Evolutionary conservation across 495 filamentous ascomycete species (phyloP), one percentile per base, ranked within the genome.

Genomic region (Trichoderma erinaceum): DNA sequence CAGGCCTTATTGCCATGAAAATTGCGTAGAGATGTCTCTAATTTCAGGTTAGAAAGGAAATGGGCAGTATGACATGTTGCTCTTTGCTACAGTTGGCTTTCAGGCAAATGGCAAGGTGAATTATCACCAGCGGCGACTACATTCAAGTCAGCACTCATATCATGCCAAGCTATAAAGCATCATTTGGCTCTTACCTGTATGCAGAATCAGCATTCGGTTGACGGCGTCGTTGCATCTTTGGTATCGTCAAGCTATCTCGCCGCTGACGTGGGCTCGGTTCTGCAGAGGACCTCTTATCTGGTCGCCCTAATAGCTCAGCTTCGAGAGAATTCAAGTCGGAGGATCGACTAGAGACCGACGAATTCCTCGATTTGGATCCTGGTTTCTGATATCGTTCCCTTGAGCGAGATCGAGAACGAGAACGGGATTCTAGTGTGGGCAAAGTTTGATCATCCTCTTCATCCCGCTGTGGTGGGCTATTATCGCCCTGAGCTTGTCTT

Each of bases 261-360:
- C 56, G 56, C 18, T 61, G 56, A 18, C n/a, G 56, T 3, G 29
- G 25, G 11, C 56, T 21, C 4, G 11, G 27, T 7, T 61, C 56
- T 12, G 23, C 10, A 32, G 56, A 21, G 15, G 23, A 27, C 12
- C 56, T 27, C 15, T 32, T 61, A 7, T 23, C 56, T 2, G 56
- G 56, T 61, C 56, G 56, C 56, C 56, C 56, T 25, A 61, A 32
- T 3, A 61, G 56, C 56, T 61, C 56, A 32, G 56, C 56, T 18
- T 61, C 56, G 16, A 61, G 56, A 5, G 56, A 61, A 32, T 61
- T 61, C 56, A 61, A 61, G 56, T 61, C 56, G 56, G 56, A 61
- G 4, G 56, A 61, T 61, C 56, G 56, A 32, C 56, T 61, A 61
- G 56, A 61, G 25, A 61, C 56, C 56, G 56, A 61, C 56, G 56